These are phyloP conservation scores for Biscogniauxia mediterranea DNA, from an alignment of 2,329 filamentous ascomycete genomes.

Conservation along the genomic window DNA sequence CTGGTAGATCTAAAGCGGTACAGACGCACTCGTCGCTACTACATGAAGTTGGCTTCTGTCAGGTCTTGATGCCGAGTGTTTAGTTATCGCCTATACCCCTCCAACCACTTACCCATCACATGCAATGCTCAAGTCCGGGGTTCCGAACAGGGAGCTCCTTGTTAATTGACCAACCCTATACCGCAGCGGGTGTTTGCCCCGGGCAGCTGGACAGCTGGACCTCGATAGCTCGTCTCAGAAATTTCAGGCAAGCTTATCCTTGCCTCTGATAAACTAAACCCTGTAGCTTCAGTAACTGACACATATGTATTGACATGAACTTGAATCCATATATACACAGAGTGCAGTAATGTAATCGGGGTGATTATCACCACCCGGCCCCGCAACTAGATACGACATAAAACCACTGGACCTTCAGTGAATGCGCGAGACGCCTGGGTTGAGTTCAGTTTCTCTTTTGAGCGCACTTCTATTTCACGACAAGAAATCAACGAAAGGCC, in stretches of 20 bases:
- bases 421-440: background rate
- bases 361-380: background rate
- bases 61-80: background rate
- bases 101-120: background rate
- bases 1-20: background rate
- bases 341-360: background rate
- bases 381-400: background rate
- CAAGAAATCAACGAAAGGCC: background rate
- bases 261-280: background rate
- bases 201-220: background rate
- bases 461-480: background rate
- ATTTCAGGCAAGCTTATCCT: background rate
- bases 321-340: background rate
- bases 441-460: background rate
- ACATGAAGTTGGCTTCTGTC: background rate
- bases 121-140: background rate
- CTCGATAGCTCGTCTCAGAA: background rate
- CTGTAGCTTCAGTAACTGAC: background rate
- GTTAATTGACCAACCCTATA: background rate
- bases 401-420: background rate
- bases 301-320: background rate
- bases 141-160: background rate
- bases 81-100: background rate
- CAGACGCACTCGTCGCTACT: background rate
- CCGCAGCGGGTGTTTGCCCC: background rate